These are phyloP conservation scores for Chrysanthemum makinoi DNA, from an alignment of 129 eudicot genomes.

Conservation along the genomic window DNA sequence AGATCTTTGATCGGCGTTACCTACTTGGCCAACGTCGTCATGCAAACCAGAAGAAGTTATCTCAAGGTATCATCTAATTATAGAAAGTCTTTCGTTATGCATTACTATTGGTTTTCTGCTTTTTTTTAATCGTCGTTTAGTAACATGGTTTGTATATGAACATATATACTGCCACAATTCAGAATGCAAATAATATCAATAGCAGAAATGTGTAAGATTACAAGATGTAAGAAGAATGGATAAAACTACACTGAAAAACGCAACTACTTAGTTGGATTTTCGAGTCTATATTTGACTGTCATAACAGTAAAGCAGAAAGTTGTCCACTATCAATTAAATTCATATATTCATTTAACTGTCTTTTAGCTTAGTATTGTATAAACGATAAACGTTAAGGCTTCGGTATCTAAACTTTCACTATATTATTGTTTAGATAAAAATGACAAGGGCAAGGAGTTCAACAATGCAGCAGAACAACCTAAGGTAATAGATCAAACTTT, in stretches of 20 bases:
- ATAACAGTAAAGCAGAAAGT: not conserved
- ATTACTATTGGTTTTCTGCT: not conserved
- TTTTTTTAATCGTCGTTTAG: constrained; percentile 6
- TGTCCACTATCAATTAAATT: no score
- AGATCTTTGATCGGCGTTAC: constrained; percentile 67
- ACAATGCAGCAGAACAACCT: constrained; percentile 28
- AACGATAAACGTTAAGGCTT: not conserved
- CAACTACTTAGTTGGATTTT: not conserved
- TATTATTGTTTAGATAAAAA: constrained; percentile 35
- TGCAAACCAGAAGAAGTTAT: constrained; percentile 46
- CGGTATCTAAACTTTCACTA: constrained; percentile 13
- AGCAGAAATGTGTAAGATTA: not conserved
- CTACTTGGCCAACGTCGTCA: constrained; percentile 45
- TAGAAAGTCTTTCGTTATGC: not conserved
- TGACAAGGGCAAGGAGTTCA: constrained; percentile 35
- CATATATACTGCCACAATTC: not conserved
- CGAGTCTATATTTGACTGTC: constrained; percentile 14
- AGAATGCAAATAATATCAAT: not conserved
- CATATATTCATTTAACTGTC: not conserved
- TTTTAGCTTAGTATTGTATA: constrained; percentile 6
- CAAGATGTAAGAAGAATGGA: constrained; percentile 4
- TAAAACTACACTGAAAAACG: not conserved
- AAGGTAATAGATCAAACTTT: constrained; percentile 38
- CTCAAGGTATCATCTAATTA: constrained; percentile 19
- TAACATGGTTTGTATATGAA: constrained; percentile 15